Evolutionary conservation across 2,329 filamentous ascomycete genomes (phyloP).

Genomic region (Diaporthe nobilis): DNA sequence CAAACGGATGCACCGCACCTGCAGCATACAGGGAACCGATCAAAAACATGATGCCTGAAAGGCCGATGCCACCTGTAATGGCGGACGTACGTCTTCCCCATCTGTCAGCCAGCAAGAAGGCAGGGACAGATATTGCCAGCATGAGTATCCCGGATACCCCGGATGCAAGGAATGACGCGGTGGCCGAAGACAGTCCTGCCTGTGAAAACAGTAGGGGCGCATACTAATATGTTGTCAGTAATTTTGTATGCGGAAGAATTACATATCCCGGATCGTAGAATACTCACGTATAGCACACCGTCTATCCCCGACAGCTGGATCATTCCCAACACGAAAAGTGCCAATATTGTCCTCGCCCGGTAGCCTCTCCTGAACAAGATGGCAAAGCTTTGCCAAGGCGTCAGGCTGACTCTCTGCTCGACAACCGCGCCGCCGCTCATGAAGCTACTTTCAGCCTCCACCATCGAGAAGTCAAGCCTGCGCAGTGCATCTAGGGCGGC

Average conservation of each 20-base stretch:
- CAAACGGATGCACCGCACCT: conserved; percentile 56
- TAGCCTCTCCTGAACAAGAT: conserved; percentile 58
- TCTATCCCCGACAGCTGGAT: conserved; percentile 75
- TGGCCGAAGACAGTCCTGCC: conserved; percentile 68
- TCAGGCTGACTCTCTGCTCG: conserved; percentile 49
- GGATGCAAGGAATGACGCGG: conserved; percentile 71
- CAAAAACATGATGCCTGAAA: conserved; percentile 65
- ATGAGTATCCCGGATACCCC: conserved; percentile 73
- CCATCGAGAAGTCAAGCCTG: conserved; percentile 58
- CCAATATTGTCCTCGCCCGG: conserved; percentile 63
- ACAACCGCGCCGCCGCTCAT: conserved; percentile 45
- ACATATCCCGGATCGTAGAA: background rate
- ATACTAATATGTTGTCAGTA: conserved; percentile 57
- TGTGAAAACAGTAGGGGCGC: conserved; percentile 72
- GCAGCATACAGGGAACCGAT: conserved; percentile 68
- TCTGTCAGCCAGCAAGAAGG: conserved; percentile 67
- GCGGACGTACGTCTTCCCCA: conserved; percentile 70
- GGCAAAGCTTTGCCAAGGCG: conserved; percentile 50
- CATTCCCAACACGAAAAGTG: conserved; percentile 70
- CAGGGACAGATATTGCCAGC: conserved; percentile 69
- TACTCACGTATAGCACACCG: conserved; percentile 70
- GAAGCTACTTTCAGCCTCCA: conserved; percentile 64
- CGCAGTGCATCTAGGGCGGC: conserved; percentile 61
- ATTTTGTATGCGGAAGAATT: background rate
- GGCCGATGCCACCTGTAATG: conserved; percentile 65